A percentile compares a stretch with the other conserved stretches of the same genome.
phyloP scores from a whole-genome alignment of 495 filamentous ascomycete genomes.

The Annulohypoxylon nitens region DNA sequence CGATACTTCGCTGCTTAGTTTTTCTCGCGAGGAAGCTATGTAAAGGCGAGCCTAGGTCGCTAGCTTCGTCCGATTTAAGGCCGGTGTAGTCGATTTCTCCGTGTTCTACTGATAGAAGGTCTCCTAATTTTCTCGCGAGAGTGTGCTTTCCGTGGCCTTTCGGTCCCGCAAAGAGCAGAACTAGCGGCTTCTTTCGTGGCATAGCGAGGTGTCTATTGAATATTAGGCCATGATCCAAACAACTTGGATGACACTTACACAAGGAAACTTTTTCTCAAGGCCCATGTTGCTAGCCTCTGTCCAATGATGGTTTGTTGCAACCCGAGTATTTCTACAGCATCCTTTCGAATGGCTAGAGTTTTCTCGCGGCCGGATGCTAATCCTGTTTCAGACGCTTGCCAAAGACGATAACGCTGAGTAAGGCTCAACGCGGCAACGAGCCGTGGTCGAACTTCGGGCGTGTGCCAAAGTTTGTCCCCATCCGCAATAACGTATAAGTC shows the following conservation, averaged over 20 bases:
- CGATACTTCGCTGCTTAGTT: slow-evolving; percentile 57
- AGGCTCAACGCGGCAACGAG: slow-evolving; percentile 29
- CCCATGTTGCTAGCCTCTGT: slow-evolving; percentile 29
- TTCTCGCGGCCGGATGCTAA: slow-evolving; percentile 30
- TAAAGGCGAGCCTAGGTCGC: slow-evolving; percentile 57
- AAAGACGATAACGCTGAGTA: slow-evolving; percentile 41
- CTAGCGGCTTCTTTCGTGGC: slow-evolving; percentile 49
- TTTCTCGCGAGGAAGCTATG: slow-evolving; percentile 68
- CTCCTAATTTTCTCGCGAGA: slow-evolving; percentile 58
- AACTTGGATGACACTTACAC: slow-evolving; percentile 23
- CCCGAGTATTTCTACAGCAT: slow-evolving; percentile 31
- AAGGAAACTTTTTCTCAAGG: slow-evolving; percentile 33
- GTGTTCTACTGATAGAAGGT: slow-evolving; percentile 59
- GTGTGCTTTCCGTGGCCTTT: slow-evolving; percentile 69
- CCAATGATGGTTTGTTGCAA: slow-evolving; percentile 35
- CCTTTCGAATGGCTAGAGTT: slow-evolving; percentile 23
- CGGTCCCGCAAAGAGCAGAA: slow-evolving; percentile 63
- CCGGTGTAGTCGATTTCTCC: slow-evolving; percentile 61
- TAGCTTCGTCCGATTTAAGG: slow-evolving; percentile 53
- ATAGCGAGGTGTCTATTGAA: slow-evolving; percentile 35
- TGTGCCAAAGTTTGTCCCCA: slow-evolving; percentile 27
- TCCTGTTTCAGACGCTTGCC: slow-evolving; percentile 27
- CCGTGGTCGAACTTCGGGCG: slow-evolving; percentile 13
- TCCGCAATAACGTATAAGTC: slow-evolving; percentile 23
- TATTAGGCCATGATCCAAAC: neutral